Base-by-base conservation (phyloP, 1,139 yeast species). In the Trichomonascaceae sp. region DNA sequence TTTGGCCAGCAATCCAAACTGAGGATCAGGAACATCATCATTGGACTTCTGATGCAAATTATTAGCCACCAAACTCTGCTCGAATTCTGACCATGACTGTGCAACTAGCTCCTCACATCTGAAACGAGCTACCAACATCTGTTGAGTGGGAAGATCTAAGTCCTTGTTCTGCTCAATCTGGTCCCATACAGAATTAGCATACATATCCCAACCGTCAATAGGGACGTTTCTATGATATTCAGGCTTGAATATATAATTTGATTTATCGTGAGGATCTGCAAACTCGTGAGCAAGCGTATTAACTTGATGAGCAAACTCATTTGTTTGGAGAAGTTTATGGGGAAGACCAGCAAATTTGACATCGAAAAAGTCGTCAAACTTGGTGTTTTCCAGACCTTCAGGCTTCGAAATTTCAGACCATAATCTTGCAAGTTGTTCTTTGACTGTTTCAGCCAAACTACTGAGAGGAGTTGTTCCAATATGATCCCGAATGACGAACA, bases 131-230 rank as follows among this genome's bases (percentile, higher is more conserved):
- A 93, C 98, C 57, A 93, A 75, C 47, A 89, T 87, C 68, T 93
- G 99, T 68, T 93, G 99, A 0, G 98, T 91, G 24, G 99, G 99
- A 62, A 93, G 77, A 70, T 93, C 99, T 62, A 93, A 79, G 67
- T 93, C 99, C 70, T 89, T 91, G 71, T 93, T 93, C 57, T 80
- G 78, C 69, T 90, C 96, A 64, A 93, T 93, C 69, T 90, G 96
- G 52, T 87, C 85, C 99, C 99, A 93, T 60, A 96, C 85, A 65
- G 84, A 87, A 54, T 84, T 85, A 0, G 97, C 91, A 65, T 93
- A 93, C 71, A 90, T 73, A 4, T 95, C 81, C 98, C 99, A 93
- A 13, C 97, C 99, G 70, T 93, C 99, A 51, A 93, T 78, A 6
- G 99, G 99, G 51, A 93, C 83, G 53, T 80, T 77, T 61, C 95